Percentiles rank a stretch among this genome's conserved stretches.
Conservation (phyloP, 2,329 filamentous ascomycete genomes). For the Colletotrichum somersetense region DNA sequence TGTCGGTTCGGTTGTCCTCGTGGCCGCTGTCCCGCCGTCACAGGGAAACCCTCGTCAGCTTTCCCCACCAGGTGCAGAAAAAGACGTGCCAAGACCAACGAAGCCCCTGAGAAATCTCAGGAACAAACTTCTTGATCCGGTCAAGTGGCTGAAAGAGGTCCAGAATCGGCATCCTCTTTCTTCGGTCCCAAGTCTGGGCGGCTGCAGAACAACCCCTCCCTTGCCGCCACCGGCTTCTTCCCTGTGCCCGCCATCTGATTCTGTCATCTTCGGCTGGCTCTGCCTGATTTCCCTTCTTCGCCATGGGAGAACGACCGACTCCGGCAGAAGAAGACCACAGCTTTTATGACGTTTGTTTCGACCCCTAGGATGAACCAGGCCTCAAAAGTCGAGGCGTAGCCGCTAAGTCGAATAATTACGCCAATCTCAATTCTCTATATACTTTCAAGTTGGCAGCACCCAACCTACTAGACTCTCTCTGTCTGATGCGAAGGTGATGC, state of each 20-base stretch:
- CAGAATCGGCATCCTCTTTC: background rate
- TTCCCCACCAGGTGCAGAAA: background rate
- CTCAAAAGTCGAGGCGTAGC: background rate
- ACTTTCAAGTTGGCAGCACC: background rate
- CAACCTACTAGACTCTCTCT: too few relatives aligned
- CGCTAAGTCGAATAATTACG: background rate
- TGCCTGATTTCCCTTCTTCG: background rate
- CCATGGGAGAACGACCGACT: conserved; percentile 5
- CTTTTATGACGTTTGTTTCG: conserved; percentile 2
- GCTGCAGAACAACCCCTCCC: conserved; percentile 25
- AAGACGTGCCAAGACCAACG: conserved; percentile 20
- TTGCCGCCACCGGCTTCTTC: conserved; percentile 27
- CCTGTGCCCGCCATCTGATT: conserved; percentile 11
- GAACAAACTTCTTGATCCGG: background rate
- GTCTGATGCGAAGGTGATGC: conserved; percentile 7
- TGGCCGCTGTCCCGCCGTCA: background rate
- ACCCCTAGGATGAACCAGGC: background rate
- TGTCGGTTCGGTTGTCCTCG: conserved; percentile 5
- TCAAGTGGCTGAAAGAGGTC: background rate
- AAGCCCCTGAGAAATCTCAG: conserved; percentile 35
- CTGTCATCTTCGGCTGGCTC: conserved; percentile 3
- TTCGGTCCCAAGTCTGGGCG: conserved; percentile 14
- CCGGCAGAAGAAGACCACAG: conserved; percentile 9
- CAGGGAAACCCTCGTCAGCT: conserved; percentile 14
- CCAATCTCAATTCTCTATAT: background rate